Percentiles rank a stretch among this genome's conserved stretches.
Evolutionary conservation across 352 stramenopile species (phyloP).

Genomic region (Globisporangium radiosum): DNA sequence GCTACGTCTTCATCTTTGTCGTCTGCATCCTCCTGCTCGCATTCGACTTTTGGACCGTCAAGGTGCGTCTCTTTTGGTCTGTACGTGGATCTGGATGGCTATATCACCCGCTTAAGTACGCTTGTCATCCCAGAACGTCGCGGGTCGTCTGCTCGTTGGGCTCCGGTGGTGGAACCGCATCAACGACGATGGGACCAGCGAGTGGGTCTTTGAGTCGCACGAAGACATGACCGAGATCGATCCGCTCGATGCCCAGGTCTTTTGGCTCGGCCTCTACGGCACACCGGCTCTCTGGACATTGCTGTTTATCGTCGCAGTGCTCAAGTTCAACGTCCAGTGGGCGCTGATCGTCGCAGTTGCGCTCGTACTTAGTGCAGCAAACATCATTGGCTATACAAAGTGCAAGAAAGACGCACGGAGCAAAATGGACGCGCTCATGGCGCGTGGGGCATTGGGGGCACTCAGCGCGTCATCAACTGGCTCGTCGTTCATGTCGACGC

Average conservation of each 20-base stretch:
- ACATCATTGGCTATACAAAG: constrained; percentile 98
- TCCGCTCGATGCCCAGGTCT: constrained; percentile 86
- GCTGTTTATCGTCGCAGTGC: constrained; percentile 89
- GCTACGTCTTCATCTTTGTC: constrained; percentile 96
- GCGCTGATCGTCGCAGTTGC: constrained; percentile 91
- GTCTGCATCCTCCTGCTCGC: constrained; percentile 94
- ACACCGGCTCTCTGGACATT: constrained; percentile 89
- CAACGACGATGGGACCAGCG: constrained; percentile 90
- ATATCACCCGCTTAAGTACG: not conserved
- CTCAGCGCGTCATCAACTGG: constrained; percentile 49
- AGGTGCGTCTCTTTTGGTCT: constrained; percentile 32
- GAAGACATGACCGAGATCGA: constrained; percentile 89
- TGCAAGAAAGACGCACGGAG: constrained; percentile 90
- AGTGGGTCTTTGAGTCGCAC: constrained; percentile 96
- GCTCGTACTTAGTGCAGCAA: constrained; percentile 89
- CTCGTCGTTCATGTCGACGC: constrained; percentile 70
- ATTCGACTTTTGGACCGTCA: constrained; percentile 99
- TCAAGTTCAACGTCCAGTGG: constrained; percentile 94
- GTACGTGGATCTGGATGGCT: not conserved
- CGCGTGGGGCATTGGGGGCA: constrained; percentile 59
- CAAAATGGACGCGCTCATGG: constrained; percentile 83
- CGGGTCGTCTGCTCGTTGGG: constrained; percentile 87
- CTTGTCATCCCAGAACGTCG: constrained; percentile 58
- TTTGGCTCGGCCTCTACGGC: constrained; percentile 95
- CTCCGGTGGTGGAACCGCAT: constrained; percentile 98